Conservation (phyloP, 805 yeast species). For the Vanderwaltozyma yarrowii region DNA sequence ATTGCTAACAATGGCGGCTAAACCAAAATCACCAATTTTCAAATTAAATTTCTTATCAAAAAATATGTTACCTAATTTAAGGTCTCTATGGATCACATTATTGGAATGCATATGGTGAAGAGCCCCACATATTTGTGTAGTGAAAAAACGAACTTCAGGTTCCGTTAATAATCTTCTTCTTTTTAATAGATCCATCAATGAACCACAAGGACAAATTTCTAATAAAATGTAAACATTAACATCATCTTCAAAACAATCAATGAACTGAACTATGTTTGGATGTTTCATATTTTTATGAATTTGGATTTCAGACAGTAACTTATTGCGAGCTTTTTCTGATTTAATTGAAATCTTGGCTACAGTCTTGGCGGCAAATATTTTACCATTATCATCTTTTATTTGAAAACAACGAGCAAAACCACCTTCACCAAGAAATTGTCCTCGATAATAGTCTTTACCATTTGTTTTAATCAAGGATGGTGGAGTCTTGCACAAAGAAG, state of each 20-base stretch:
- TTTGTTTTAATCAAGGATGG: conserved; percentile 86
- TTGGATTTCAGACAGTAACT: conserved; percentile 85
- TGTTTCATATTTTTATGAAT: conserved; percentile 87
- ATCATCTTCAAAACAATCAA: conserved; percentile 96
- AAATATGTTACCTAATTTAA: conserved; percentile 91
- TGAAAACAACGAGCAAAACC: conserved; percentile 99
- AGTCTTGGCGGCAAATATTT: conserved; percentile 90
- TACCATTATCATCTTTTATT: conserved; percentile 82
- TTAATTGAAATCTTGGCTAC: conserved; percentile 93
- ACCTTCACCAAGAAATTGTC: conserved; percentile 90
- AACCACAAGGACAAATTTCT: conserved; percentile 92
- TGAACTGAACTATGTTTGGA: conserved; percentile 80
- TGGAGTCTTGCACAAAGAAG: conserved; percentile 91
- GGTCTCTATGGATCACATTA: conserved; percentile 90
- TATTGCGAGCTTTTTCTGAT: conserved; percentile 74
- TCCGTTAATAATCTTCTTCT: conserved; percentile 78
- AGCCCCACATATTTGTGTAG: conserved; percentile 92
- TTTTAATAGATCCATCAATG: conserved; percentile 84
- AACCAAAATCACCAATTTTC: conserved; percentile 95
- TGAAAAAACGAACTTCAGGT: conserved; percentile 81
- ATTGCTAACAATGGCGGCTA: conserved; percentile 85
- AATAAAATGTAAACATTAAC: conserved; percentile 84
- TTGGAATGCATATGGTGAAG: conserved; percentile 84
- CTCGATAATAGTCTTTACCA: conserved; percentile 87
- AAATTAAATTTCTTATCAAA: conserved; percentile 89